phyloP scores from a whole-genome alignment of 75 land plant species.

The Pinus tabuliformis region DNA sequence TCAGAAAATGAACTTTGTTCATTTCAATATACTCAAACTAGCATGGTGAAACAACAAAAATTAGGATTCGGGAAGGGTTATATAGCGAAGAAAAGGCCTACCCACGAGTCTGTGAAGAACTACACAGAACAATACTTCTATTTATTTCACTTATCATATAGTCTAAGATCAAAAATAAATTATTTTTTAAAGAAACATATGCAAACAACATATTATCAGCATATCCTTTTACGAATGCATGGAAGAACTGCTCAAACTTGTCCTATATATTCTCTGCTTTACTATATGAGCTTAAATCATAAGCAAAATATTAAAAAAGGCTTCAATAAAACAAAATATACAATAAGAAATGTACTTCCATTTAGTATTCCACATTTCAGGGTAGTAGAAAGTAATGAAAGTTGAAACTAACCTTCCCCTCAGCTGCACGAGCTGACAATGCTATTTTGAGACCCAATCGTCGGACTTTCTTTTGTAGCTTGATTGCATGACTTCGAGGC shows the following conservation, averaged over 20 bases:
- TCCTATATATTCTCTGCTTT: background rate
- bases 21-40: too few relatives aligned
- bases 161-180: background rate
- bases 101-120: too few relatives aligned
- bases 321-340: background rate
- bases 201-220: background rate
- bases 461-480: conserved; percentile 87
- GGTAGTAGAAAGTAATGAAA: background rate
- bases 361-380: background rate
- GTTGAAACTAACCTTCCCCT: conserved; percentile 74
- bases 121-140: too few relatives aligned
- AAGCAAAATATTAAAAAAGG: background rate
- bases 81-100: too few relatives aligned
- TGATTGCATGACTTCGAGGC: conserved; percentile 87
- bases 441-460: conserved; percentile 93
- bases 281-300: background rate
- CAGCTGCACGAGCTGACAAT: conserved; percentile 88
- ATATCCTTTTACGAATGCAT: conserved; percentile 1
- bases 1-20: too few relatives aligned
- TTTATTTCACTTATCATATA: background rate
- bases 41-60: too few relatives aligned
- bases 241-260: background rate
- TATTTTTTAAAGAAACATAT: background rate
- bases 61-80: too few relatives aligned
- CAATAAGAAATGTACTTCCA: background rate